A percentile compares a stretch with the other conserved stretches of the same genome.
Evolutionary conservation across 768 basidiomycete genomes (phyloP).

Genomic region (Tricholoma sp.): DNA sequence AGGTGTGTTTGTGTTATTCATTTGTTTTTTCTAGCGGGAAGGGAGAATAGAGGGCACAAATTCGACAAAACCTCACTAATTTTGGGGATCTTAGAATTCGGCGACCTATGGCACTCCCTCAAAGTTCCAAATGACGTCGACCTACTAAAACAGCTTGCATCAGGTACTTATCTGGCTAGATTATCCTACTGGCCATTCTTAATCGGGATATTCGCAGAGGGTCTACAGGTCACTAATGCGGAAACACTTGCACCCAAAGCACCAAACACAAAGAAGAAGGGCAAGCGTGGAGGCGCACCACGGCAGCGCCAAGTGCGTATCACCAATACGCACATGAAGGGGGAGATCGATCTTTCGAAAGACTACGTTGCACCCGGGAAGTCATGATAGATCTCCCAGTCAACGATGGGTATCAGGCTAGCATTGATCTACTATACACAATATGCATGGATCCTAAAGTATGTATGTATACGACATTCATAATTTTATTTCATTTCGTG

Average conservation of each 20-base stretch:
- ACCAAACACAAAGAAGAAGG: conserved; percentile 64
- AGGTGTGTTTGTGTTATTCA: conserved; percentile 36
- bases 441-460: not conserved
- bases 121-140: conserved; percentile 86
- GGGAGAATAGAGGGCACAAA: conserved; percentile 3
- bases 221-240: conserved; percentile 73
- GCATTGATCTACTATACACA: not conserved
- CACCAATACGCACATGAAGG: conserved; percentile 85
- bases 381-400: conserved; percentile 10
- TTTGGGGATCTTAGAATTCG: conserved; percentile 57
- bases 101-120: conserved; percentile 81
- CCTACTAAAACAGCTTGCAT: conserved; percentile 68
- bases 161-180: conserved; percentile 39
- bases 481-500: not conserved
- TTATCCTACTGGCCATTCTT: conserved; percentile 4
- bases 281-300: conserved; percentile 71
- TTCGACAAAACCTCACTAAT: conserved; percentile 6
- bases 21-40: not conserved
- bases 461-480: not conserved
- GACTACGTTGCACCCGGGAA: conserved; percentile 51
- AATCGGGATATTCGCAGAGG: conserved; percentile 43
- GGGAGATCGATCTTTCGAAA: conserved; percentile 78
- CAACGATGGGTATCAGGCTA: not conserved
- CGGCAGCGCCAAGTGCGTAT: conserved; percentile 76
- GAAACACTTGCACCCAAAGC: conserved; percentile 53